Evolutionary conservation across 2,329 filamentous ascomycete species (phyloP).

Genomic region (Colletotrichum gigasporum): DNA sequence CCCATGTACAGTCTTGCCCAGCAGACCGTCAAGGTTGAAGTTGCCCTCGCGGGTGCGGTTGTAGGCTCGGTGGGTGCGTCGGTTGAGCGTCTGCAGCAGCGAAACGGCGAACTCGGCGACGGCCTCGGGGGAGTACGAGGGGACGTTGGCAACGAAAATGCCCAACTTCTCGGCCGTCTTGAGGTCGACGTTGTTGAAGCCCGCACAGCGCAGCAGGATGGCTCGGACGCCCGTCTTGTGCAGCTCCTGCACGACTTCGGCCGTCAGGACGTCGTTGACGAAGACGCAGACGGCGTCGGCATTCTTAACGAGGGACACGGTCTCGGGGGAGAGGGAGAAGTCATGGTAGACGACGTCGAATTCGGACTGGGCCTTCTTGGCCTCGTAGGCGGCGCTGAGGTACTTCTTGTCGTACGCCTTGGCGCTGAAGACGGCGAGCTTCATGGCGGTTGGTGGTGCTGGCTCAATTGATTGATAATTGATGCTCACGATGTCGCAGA

Average conservation of each 20-base stretch:
- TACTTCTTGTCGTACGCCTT: slow-evolving; percentile 71
- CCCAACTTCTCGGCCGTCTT: slow-evolving; percentile 60
- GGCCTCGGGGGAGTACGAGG: slow-evolving; percentile 74
- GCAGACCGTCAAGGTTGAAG: slow-evolving; percentile 71
- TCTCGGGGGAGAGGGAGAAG: slow-evolving; percentile 64
- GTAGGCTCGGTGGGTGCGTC: slow-evolving; percentile 74
- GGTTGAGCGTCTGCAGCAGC: slow-evolving; percentile 73
- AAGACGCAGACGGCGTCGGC: slow-evolving; percentile 72
- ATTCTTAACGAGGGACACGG: slow-evolving; percentile 57
- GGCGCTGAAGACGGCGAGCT: slow-evolving; percentile 71
- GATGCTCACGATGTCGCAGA: no score
- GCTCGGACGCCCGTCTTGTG: slow-evolving; percentile 60
- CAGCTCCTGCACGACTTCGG: slow-evolving; percentile 60
- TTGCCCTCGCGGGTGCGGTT: slow-evolving; percentile 75
- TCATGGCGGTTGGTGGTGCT: slow-evolving; percentile 48
- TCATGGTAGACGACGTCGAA: slow-evolving; percentile 67
- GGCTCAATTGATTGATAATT: not conserved
- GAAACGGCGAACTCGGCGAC: slow-evolving; percentile 77
- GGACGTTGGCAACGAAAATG: slow-evolving; percentile 72
- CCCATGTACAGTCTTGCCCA: slow-evolving; percentile 68
- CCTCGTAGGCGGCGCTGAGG: slow-evolving; percentile 50
- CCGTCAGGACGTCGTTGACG: slow-evolving; percentile 70
- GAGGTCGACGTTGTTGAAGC: slow-evolving; percentile 75
- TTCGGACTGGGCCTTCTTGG: slow-evolving; percentile 33
- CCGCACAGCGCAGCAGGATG: slow-evolving; percentile 73